phyloP scores from a whole-genome alignment of 108 stramenopile species.

The Fistulifera solaris region DNA sequence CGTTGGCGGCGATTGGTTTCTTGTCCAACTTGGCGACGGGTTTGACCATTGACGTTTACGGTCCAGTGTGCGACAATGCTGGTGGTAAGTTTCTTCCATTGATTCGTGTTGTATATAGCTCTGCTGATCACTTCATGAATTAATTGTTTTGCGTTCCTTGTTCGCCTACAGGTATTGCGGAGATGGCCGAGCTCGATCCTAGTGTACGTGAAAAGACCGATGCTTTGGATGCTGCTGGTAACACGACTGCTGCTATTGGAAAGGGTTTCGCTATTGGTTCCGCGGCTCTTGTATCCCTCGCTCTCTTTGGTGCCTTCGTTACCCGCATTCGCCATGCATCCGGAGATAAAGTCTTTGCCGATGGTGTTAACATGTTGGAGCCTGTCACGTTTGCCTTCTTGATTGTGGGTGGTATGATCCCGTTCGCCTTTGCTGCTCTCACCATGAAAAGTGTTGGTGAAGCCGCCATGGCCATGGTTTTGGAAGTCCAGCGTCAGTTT shows the following conservation, averaged over 20 bases:
- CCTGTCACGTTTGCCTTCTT: constrained; percentile 81
- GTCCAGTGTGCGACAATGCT: constrained; percentile 98
- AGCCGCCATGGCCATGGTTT: constrained; percentile 97
- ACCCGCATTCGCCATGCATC: no score
- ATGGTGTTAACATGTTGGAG: constrained; percentile 46
- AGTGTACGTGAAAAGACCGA: constrained; percentile 88
- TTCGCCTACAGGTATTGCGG: constrained; percentile 59
- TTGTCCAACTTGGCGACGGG: constrained; percentile 97
- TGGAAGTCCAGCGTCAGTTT: constrained; percentile 98
- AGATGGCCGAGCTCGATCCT: constrained; percentile 85
- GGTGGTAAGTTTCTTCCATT: constrained; percentile 70
- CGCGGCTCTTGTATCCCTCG: constrained; percentile 86
- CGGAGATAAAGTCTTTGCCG: constrained; percentile 34
- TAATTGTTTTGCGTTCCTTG: neutral
- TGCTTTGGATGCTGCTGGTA: constrained; percentile 92
- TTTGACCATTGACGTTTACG: constrained; percentile 98
- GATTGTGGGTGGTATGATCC: constrained; percentile 91
- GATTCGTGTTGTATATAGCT: no score
- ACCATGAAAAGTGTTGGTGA: constrained; percentile 93
- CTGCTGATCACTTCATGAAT: no score
- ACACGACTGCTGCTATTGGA: constrained; percentile 95
- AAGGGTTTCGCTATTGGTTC: constrained; percentile 97
- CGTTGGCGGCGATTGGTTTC: constrained; percentile 97
- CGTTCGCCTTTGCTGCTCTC: constrained; percentile 93
- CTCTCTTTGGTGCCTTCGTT: constrained; percentile 87